A percentile compares a stretch with the other conserved stretches of the same genome.
phyloP scores from a whole-genome alignment of 768 basidiomycete genomes.

The Rossbeevera mucosa region DNA sequence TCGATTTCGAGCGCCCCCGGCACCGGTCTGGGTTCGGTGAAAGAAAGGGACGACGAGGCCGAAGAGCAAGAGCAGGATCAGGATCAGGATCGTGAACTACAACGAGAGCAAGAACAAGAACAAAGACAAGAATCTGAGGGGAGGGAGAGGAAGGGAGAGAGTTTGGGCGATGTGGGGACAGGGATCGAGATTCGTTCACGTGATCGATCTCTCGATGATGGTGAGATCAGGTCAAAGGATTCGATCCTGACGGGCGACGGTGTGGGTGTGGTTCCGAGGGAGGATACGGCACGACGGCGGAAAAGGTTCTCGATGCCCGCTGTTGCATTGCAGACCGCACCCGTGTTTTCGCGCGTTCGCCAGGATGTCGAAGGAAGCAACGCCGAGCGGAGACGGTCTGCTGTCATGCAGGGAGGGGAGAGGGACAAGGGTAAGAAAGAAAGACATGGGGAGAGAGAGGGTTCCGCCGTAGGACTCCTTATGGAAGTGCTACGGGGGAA shows the following conservation, averaged over 20 bases:
- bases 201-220: not conserved
- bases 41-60: slow-evolving; percentile 17
- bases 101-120: not conserved
- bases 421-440: slow-evolving; percentile 20
- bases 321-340: slow-evolving; percentile 69
- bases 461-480: slow-evolving; percentile 28
- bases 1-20: slow-evolving; percentile 29
- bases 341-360: slow-evolving; percentile 57
- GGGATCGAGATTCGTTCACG: slow-evolving; percentile 1
- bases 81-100: not conserved
- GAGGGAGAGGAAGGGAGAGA: not conserved
- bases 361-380: slow-evolving; percentile 15
- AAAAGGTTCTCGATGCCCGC: slow-evolving; percentile 76
- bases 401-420: slow-evolving; percentile 49
- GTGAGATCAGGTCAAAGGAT: not conserved
- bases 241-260: slow-evolving; percentile 1
- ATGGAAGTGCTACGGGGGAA: slow-evolving; percentile 30
- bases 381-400: slow-evolving; percentile 45
- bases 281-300: slow-evolving; percentile 57
- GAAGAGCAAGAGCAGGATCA: not conserved
- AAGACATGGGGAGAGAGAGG: slow-evolving; percentile 19
- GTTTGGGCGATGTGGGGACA: not conserved
- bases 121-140: too few species aligned
- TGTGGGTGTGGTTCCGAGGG: slow-evolving; percentile 32
- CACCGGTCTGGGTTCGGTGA: slow-evolving; percentile 18